A percentile compares a stretch with the other conserved stretches of the same genome.
Evolutionary conservation across 495 filamentous ascomycete species (phyloP).

Genomic region (Penicillium manginii): DNA sequence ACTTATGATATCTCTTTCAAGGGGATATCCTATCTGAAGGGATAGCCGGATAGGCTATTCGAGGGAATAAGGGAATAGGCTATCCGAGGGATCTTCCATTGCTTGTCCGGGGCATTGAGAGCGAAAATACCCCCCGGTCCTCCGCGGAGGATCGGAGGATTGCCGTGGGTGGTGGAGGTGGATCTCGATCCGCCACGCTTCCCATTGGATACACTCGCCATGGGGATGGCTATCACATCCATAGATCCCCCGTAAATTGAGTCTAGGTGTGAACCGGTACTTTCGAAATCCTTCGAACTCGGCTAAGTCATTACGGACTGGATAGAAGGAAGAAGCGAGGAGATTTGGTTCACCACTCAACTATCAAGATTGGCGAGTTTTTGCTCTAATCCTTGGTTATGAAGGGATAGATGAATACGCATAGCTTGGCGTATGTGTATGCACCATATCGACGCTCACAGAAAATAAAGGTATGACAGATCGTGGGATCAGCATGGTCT

Average conservation of each 20-base stretch:
- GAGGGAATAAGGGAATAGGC: too few species aligned
- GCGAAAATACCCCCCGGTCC: not conserved
- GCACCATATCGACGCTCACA: too few species aligned
- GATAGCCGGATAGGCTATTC: too few species aligned
- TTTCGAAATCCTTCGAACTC: not conserved
- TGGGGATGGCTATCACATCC: not conserved
- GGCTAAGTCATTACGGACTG: not conserved
- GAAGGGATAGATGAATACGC: too few species aligned
- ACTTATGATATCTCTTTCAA: too few species aligned
- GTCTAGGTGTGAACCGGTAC: not conserved
- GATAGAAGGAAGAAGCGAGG: not conserved
- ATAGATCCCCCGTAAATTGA: not conserved
- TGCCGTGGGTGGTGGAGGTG: not conserved
- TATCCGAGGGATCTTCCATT: too few species aligned
- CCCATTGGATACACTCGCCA: not conserved
- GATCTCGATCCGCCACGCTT: not conserved
- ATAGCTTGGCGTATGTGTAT: too few species aligned
- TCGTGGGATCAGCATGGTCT: not conserved
- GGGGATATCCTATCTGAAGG: too few species aligned
- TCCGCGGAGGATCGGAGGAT: not conserved
- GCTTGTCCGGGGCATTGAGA: too few species aligned
- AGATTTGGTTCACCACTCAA: not conserved
- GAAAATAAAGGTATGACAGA: too few species aligned
- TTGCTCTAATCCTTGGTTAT: not conserved
- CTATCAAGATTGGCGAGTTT: not conserved